These are phyloP conservation scores for Ensete glaucum DNA, from an alignment of 176 grass and related monocot genomes.

Conservation along the genomic window DNA sequence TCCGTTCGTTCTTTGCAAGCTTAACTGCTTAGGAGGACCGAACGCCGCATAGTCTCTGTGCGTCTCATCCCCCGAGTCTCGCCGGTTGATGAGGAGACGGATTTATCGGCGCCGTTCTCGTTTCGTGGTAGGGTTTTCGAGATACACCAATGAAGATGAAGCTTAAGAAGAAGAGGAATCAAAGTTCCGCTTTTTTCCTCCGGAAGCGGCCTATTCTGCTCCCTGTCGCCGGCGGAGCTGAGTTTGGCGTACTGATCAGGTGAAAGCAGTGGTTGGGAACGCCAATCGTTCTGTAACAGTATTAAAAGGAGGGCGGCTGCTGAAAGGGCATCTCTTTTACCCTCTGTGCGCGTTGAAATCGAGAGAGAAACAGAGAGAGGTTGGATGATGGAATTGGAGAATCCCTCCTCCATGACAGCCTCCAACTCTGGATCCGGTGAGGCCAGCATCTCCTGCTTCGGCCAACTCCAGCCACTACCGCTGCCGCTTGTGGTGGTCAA, in stretches of 20 bases:
- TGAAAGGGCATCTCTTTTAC: background rate
- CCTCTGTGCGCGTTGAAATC: background rate
- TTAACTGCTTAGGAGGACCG: background rate
- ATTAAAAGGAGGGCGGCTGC: conserved; percentile 8
- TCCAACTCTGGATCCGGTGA: conserved; percentile 43
- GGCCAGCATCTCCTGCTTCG: conserved; percentile 52
- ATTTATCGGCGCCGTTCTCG: background rate
- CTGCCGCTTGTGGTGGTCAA: conserved; percentile 31
- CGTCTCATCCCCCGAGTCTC: background rate
- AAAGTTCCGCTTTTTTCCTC: background rate
- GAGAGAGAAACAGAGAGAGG: background rate
- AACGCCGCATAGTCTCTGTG: background rate
- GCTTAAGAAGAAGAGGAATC: background rate
- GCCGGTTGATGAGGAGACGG: background rate
- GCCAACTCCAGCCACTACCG: conserved; percentile 1
- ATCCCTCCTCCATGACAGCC: conserved; percentile 39
- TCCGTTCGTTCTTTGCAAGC: background rate
- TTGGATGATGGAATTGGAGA: conserved; percentile 54
- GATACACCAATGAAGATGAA: no score
- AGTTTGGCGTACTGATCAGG: background rate
- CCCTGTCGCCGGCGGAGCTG: background rate
- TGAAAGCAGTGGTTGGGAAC: background rate
- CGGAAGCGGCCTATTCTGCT: background rate
- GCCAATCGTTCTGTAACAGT: background rate
- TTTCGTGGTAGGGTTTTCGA: background rate